Evolutionary conservation across 805 yeast genomes (phyloP).

Genomic region (Naumovozyma baii): DNA sequence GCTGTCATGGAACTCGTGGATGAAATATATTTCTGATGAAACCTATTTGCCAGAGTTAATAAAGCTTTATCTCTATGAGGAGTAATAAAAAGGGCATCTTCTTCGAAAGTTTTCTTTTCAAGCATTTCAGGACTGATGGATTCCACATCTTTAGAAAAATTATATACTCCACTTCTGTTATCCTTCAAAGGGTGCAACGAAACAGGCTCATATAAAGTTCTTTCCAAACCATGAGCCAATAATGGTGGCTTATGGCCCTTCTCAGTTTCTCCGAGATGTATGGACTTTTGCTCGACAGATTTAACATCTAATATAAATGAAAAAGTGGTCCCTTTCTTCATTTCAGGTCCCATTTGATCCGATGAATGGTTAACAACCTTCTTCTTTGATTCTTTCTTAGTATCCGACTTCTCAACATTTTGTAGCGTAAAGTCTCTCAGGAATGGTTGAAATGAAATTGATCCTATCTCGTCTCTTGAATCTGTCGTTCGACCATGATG

Average conservation of each 20-base stretch:
- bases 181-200: constrained; percentile 72
- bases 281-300: constrained; percentile 8
- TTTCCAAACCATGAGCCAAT: constrained; percentile 56
- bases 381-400: no score
- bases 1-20: constrained; percentile 88
- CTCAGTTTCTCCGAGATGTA: constrained; percentile 5
- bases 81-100: constrained; percentile 40
- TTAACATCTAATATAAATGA: constrained; percentile 5
- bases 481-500: no score
- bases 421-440: no score
- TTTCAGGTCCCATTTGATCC: no score
- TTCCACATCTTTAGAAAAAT: constrained; percentile 54
- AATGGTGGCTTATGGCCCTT: constrained; percentile 33
- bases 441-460: no score
- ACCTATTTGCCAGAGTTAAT: constrained; percentile 35
- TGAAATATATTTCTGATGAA: constrained; percentile 41
- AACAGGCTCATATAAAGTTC: constrained; percentile 64
- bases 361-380: no score
- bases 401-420: no score
- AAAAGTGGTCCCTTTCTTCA: neutral
- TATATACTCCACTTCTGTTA: constrained; percentile 63
- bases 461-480: no score
- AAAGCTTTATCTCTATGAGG: constrained; percentile 57
- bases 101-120: constrained; percentile 5
- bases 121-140: constrained; percentile 36